These are phyloP conservation scores for Cronartium quercuum DNA, from an alignment of 1,284 basidiomycete species.

Conservation along the genomic window DNA sequence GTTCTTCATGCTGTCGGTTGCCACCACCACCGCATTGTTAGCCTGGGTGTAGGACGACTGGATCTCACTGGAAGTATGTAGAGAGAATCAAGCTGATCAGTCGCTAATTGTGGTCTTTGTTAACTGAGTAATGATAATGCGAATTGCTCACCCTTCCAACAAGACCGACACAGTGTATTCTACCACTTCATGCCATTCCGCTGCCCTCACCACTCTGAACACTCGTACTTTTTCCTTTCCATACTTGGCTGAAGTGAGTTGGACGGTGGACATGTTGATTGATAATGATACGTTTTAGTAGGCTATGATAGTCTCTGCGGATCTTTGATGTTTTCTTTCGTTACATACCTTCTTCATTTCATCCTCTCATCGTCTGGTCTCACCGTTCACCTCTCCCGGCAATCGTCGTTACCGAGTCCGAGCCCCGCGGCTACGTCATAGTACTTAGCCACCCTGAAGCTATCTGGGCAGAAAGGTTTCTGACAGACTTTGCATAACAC, in stretches of 20 bases:
- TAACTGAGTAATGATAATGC: conserved; percentile 68
- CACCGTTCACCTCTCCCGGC: background rate
- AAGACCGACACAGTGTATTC: conserved; percentile 73
- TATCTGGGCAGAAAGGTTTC: too few relatives aligned
- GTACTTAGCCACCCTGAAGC: too few relatives aligned
- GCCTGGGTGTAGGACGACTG: conserved; percentile 43
- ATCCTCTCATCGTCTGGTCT: background rate
- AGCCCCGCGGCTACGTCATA: too few relatives aligned
- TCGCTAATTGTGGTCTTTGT: conserved; percentile 54
- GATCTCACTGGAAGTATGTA: conserved; percentile 30
- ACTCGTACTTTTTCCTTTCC: conserved; percentile 83
- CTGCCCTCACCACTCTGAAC: conserved; percentile 66
- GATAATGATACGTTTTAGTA: background rate
- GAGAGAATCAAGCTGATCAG: background rate
- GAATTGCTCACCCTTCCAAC: conserved; percentile 66
- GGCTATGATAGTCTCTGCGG: background rate
- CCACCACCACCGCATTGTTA: conserved; percentile 46
- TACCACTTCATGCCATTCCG: conserved; percentile 54
- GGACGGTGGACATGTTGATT: conserved; percentile 3
- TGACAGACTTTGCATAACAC: too few relatives aligned
- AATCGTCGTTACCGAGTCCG: too few relatives aligned
- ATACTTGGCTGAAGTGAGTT: conserved; percentile 60
- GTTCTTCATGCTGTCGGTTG: conserved; percentile 68
- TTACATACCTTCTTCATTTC: background rate
- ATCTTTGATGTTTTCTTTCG: conserved; percentile 28